phyloP scores from a whole-genome alignment of 371 early-diverging fungal genomes.

The Mortierella sp. region DNA sequence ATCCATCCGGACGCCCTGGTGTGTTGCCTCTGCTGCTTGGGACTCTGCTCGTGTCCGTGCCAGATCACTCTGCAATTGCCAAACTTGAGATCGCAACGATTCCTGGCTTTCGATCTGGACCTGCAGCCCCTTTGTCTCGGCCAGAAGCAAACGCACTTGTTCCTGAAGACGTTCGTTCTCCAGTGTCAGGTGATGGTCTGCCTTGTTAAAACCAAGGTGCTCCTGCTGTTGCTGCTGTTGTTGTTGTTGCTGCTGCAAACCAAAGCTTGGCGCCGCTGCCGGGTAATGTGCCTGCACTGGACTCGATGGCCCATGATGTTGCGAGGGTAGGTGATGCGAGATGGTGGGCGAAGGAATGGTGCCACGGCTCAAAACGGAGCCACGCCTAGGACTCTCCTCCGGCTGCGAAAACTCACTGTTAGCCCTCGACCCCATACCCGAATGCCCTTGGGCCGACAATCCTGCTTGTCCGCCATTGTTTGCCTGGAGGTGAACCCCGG shows the following conservation, averaged over 20 bases:
- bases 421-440: neutral
- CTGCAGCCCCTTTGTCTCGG: slow-evolving; percentile 2
- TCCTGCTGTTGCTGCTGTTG: neutral
- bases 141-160: slow-evolving; percentile 16
- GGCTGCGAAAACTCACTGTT: neutral
- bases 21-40: neutral
- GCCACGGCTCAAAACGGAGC: neutral
- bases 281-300: neutral
- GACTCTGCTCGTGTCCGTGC: neutral
- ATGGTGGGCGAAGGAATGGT: neutral
- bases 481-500: slow-evolving; percentile 9
- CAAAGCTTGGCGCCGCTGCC: neutral
- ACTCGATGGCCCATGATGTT: neutral
- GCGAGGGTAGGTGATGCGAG: neutral
- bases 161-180: slow-evolving; percentile 32
- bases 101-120: neutral
- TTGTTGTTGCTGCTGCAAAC: neutral
- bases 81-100: neutral
- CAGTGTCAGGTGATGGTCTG: neutral
- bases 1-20: neutral
- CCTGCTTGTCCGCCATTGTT: neutral
- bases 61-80: slow-evolving; percentile 11
- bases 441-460: neutral
- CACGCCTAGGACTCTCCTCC: neutral
- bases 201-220: neutral